Percentiles rank a stretch among this genome's conserved stretches.
phyloP scores from a whole-genome alignment of 257 asterid genomes.

The Solanum pinnatisectum region DNA sequence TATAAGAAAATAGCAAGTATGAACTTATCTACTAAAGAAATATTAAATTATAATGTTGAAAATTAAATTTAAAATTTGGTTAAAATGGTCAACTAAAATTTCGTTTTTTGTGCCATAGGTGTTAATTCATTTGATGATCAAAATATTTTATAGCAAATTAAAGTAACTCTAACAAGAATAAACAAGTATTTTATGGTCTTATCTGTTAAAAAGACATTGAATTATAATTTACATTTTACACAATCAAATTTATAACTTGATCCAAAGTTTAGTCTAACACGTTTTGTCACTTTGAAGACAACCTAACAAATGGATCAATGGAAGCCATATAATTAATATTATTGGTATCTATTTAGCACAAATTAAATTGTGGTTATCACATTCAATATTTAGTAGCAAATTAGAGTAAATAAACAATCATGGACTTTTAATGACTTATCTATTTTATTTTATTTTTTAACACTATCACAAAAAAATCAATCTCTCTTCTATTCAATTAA shows the following conservation, averaged over 20 bases:
- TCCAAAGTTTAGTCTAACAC: background rate
- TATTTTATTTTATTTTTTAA: no score
- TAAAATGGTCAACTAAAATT: background rate
- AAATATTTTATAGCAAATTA: background rate
- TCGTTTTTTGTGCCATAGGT: background rate
- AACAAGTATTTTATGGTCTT: background rate
- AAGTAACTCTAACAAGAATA: background rate
- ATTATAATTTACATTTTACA: background rate
- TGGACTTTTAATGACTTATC: no score
- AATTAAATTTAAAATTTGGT: background rate
- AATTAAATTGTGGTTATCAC: background rate
- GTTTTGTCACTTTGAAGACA: background rate
- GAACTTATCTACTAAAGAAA: background rate
- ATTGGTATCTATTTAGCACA: background rate
- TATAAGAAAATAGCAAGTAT: background rate
- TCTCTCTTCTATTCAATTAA: no score
- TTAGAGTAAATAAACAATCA: background rate
- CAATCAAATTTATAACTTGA: background rate
- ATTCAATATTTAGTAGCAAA: background rate
- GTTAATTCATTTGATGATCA: background rate
- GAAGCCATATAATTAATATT: background rate
- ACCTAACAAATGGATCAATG: background rate
- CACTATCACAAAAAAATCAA: no score
- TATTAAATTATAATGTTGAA: background rate
- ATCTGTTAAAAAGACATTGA: background rate